Base-by-base conservation (phyloP, 148 eudicot species). In the Cornus controversa region DNA sequence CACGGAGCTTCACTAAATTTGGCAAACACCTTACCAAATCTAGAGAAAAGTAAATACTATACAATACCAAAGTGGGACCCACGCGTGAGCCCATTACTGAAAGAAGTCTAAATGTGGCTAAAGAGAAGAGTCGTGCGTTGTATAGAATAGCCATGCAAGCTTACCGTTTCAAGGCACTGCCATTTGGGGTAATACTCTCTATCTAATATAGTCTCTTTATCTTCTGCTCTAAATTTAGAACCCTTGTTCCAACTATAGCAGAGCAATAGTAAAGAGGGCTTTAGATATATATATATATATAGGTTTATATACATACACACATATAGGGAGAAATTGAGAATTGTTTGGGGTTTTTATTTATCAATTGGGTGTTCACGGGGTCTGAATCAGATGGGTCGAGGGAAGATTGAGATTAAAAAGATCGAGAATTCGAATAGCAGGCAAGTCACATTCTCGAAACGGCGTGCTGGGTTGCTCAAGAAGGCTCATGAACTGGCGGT, bases 401-500 rank as follows among this genome's bases (percentile, higher is more conserved):
- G 93, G 0, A 90, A 84, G 73, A 90, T 88, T 67, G 96, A 90
- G 62, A 90, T 88, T 0, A 90, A 88, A 79, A 85, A 79, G 84
- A 92, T 88, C 22, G 96, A 92, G 83, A 90, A 90, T 87, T 80
- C 86, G 26, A 92, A 87, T 75, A 92, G 87, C 74, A 88, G 96
- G 64, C 96, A 91, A 73, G 96, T 92, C 11, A 88, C 96, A 37
- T 92, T 92, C 82, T 84, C 90, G 0, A 90, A 92, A 77, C 79
- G 93, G 23, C 84, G 93, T 36, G 73, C 75, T 70, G 93, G 93
- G 66, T 74, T 92, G 84, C 74, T 92, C 31, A 92, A 92, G 82
- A 92, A 92, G 79, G 93, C 96, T 1, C 80, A 74, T 25, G 96
- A 92, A 70, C 88, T 92, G 66, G 82, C 94, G 23, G 72, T 89